Percentiles rank a stretch among this genome's conserved stretches.
phyloP scores from a whole-genome alignment of 116 monocot genomes.

The Posidonia oceanica region DNA sequence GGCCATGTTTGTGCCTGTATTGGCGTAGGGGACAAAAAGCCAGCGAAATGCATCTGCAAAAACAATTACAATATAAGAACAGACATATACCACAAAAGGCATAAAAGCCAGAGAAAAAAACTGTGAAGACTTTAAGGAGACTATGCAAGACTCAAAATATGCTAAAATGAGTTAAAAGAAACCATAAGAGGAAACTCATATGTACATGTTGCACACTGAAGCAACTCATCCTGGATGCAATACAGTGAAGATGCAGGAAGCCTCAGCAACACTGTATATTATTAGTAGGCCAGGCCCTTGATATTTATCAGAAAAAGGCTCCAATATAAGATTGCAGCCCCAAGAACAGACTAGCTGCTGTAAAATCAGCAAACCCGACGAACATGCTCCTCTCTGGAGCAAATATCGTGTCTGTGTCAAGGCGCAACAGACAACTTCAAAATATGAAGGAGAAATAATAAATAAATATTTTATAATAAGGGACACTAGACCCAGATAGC shows the following conservation, averaged over 20 bases:
- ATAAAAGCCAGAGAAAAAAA: too few species aligned
- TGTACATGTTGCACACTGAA: neutral
- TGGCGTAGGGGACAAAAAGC: constrained; percentile 57
- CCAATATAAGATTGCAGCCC: constrained; percentile 29
- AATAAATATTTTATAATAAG: neutral
- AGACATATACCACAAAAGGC: too few species aligned
- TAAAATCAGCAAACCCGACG: constrained; percentile 19
- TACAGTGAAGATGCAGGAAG: too few species aligned
- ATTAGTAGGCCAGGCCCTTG: too few species aligned
- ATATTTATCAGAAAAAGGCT: constrained; percentile 13
- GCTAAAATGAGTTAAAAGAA: neutral
- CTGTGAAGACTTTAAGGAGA: too few species aligned
- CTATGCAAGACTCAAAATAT: too few species aligned
- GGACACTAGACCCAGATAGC: too few species aligned
- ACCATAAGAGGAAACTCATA: too few species aligned
- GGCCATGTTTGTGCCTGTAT: constrained; percentile 86
- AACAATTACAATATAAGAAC: neutral
- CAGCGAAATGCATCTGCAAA: constrained; percentile 58
- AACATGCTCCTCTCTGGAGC: constrained; percentile 30
- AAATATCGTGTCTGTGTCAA: constrained; percentile 28
- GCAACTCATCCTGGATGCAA: neutral
- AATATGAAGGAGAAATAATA: neutral
- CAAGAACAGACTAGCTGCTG: constrained; percentile 20
- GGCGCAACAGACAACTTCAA: constrained; percentile 11
- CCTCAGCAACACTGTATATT: too few species aligned